These are phyloP conservation scores for Aspergillus chevalieri DNA, from an alignment of 2,329 filamentous ascomycete genomes.

Conservation along the genomic window DNA sequence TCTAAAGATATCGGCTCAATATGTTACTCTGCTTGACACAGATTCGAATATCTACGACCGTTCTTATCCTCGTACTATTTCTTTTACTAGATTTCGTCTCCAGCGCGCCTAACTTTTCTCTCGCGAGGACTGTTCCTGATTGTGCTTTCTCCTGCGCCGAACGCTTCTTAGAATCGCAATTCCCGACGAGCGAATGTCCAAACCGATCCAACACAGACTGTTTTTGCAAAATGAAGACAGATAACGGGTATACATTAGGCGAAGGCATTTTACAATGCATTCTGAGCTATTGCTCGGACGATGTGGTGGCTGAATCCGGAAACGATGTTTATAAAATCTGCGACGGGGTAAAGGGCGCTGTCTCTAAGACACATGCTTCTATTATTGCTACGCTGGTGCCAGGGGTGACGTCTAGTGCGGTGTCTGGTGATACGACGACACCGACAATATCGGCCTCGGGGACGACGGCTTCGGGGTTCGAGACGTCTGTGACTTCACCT, in stretches of 20 bases:
- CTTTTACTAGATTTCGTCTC: background rate
- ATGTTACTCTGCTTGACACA: no score
- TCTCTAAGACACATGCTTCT: slow-evolving; percentile 29
- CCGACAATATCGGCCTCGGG: slow-evolving; percentile 2
- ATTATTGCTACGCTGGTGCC: slow-evolving; percentile 31
- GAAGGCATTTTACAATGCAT: slow-evolving; percentile 66
- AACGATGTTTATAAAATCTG: slow-evolving; percentile 54
- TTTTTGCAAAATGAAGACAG: slow-evolving; percentile 56
- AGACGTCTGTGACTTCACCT: slow-evolving; percentile 5
- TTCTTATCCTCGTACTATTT: background rate
- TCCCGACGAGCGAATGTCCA: slow-evolving; percentile 46
- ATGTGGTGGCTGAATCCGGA: slow-evolving; percentile 33
- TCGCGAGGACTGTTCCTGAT: background rate
- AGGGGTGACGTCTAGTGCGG: slow-evolving; percentile 5
- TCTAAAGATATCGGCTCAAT: no score
- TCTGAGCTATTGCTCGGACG: slow-evolving; percentile 49
- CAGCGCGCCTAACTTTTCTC: background rate
- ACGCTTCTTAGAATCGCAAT: slow-evolving; percentile 58
- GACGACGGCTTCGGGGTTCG: slow-evolving; percentile 2
- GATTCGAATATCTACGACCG: no score
- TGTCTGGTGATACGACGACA: slow-evolving; percentile 1
- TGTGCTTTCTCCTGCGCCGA: slow-evolving; percentile 59
- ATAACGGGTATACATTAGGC: slow-evolving; percentile 61
- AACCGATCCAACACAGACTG: slow-evolving; percentile 52
- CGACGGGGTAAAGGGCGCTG: slow-evolving; percentile 30